These are phyloP conservation scores for Penicillium frequentans DNA, from an alignment of 2,329 filamentous ascomycete genomes.

Conservation along the genomic window DNA sequence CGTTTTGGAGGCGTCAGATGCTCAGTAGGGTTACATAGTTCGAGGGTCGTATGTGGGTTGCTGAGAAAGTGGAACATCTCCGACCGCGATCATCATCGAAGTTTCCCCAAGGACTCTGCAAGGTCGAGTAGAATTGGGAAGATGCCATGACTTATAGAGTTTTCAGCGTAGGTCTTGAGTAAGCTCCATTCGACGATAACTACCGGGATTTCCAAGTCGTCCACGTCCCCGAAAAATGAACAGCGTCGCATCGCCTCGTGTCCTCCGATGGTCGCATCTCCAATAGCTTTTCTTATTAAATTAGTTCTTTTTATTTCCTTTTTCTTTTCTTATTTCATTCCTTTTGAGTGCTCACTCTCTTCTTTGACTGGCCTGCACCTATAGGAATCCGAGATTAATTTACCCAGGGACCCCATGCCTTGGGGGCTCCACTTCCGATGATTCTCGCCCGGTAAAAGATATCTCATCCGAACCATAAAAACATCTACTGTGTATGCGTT, in stretches of 20 bases:
- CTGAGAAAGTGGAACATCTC: not conserved
- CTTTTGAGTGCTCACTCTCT: not conserved
- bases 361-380: not conserved
- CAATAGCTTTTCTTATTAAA: not conserved
- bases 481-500: not conserved
- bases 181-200: conserved; percentile 5
- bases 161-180: not conserved
- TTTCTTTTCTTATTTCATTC: conserved; percentile 5
- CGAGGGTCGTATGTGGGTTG: conserved; percentile 2
- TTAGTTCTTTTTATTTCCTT: not conserved
- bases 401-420: conserved; percentile 1
- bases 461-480: conserved; percentile 3
- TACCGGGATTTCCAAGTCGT: conserved; percentile 13
- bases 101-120: not conserved
- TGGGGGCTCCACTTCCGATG: conserved; percentile 3
- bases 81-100: conserved; percentile 4
- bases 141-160: not conserved
- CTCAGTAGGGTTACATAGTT: conserved; percentile 26
- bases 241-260: conserved; percentile 38
- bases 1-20: conserved; percentile 9
- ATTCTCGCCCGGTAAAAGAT: not conserved
- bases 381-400: not conserved
- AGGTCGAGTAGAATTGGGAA: not conserved
- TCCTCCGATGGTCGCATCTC: conserved; percentile 36
- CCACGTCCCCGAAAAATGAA: conserved; percentile 14